A percentile compares a stretch with the other conserved stretches of the same genome.
Evolutionary conservation across 805 yeast species (phyloP).

Genomic region (Candida pini): DNA sequence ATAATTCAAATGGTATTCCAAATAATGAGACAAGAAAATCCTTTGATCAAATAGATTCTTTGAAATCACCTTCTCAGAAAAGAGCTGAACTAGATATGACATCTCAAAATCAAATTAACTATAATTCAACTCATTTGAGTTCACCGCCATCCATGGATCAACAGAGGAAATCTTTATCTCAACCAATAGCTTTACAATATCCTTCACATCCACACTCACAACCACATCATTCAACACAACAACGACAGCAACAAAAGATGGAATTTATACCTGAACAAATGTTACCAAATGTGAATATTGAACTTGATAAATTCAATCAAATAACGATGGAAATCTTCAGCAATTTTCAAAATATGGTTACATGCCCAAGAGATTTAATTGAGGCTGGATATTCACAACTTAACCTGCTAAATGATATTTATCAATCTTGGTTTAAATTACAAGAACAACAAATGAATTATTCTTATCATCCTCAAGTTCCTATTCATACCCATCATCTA

Average conservation of each 20-base stretch:
- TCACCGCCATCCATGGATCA: constrained; percentile 1
- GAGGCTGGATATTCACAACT: constrained; percentile 15
- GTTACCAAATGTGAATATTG: constrained; percentile 6
- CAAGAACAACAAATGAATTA: neutral
- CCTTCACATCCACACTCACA: no score
- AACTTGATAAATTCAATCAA: constrained; percentile 11
- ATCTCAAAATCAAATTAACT: neutral
- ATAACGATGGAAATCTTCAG: constrained; percentile 14
- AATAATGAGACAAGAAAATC: no score
- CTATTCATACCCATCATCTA: neutral
- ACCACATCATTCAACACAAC: constrained; percentile 1
- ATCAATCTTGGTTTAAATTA: constrained; percentile 13
- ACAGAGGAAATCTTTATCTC: no score
- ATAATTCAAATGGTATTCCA: constrained; percentile 2
- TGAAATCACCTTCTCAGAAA: no score
- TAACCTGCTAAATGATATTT: constrained; percentile 8
- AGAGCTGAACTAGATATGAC: neutral
- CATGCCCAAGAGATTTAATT: constrained; percentile 14
- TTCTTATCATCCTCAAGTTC: neutral
- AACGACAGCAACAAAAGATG: constrained; percentile 1
- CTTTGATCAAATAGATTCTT: no score
- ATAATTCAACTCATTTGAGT: no score
- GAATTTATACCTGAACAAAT: no score
- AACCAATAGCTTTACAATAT: no score
- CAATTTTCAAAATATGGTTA: constrained; percentile 2